A percentile compares a stretch with the other conserved stretches of the same genome.
Conservation (phyloP, 805 yeast genomes). For the Candida odintsovae region DNA sequence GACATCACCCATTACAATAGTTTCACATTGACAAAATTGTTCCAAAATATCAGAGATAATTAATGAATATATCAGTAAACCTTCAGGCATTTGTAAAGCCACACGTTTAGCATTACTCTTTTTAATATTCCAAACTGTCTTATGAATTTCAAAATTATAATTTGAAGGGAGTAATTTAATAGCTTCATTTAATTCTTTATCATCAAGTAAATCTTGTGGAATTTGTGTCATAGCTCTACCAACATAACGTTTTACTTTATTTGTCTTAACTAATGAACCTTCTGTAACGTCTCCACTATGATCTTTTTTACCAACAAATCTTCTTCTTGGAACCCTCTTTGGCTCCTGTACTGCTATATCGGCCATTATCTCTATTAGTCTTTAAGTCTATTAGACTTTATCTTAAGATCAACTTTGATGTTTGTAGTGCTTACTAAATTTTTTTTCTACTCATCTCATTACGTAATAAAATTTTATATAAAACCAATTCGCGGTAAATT, state of each 20-base stretch:
- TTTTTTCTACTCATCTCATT: too few relatives aligned
- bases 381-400: too few relatives aligned
- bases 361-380: too few relatives aligned
- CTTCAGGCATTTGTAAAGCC: conserved; percentile 97
- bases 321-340: conserved; percentile 37
- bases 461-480: too few relatives aligned
- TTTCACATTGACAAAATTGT: conserved; percentile 83
- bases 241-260: conserved; percentile 29
- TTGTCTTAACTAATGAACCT: conserved; percentile 17
- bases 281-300: conserved; percentile 11
- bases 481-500: background rate
- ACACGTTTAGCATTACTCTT: conserved; percentile 74
- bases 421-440: too few relatives aligned
- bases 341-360: background rate
- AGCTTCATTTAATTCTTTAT: conserved; percentile 79
- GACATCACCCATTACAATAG: conserved; percentile 96
- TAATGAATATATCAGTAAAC: conserved; percentile 80
- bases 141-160: conserved; percentile 93
- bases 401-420: too few relatives aligned
- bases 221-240: conserved; percentile 76
- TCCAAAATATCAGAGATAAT: conserved; percentile 88
- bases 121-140: conserved; percentile 88
- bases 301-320: conserved; percentile 54
- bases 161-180: conserved; percentile 78
- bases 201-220: conserved; percentile 78